Percentiles rank a stretch among this genome's conserved stretches.
Conservation (phyloP, 768 basidiomycete species). For the Kwoniella pini region DNA sequence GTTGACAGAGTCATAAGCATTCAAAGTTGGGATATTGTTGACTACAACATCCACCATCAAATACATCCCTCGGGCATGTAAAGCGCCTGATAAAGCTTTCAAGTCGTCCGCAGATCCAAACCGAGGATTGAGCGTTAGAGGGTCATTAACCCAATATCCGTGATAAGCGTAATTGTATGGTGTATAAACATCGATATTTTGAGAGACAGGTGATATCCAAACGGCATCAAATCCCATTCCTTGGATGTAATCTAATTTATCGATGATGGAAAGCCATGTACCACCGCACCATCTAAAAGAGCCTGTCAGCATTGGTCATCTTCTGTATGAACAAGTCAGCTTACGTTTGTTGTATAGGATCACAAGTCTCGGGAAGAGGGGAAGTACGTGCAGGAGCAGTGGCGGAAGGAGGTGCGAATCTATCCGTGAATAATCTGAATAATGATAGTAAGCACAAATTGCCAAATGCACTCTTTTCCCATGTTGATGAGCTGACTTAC, state of each 20-base stretch:
- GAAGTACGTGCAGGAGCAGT: constrained; percentile 54
- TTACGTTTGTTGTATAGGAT: constrained; percentile 62
- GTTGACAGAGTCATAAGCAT: constrained; percentile 53
- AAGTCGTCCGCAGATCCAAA: constrained; percentile 78
- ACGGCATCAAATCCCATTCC: constrained; percentile 67
- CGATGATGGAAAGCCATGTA: constrained; percentile 70
- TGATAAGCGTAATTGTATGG: constrained; percentile 81
- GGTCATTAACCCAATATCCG: constrained; percentile 61
- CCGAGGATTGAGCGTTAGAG: constrained; percentile 66
- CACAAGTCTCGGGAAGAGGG: constrained; percentile 57
- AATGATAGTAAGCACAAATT: background rate
- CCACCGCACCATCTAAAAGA: constrained; percentile 70
- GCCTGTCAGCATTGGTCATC: background rate
- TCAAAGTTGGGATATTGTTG: constrained; percentile 73
- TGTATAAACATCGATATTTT: constrained; percentile 66
- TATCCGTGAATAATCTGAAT: constrained; percentile 65
- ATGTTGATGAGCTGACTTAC: constrained; percentile 46
- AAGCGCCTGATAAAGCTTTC: constrained; percentile 65
- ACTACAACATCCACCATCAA: constrained; percentile 84
- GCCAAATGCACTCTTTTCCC: too few relatives aligned
- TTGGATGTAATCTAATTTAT: constrained; percentile 81
- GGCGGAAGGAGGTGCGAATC: constrained; percentile 69
- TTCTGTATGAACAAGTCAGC: background rate
- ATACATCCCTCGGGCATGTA: constrained; percentile 77
- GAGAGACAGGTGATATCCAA: constrained; percentile 48